Evolutionary conservation across 495 filamentous ascomycete genomes (phyloP).

Genomic region (Sabuloglossum arenarium): DNA sequence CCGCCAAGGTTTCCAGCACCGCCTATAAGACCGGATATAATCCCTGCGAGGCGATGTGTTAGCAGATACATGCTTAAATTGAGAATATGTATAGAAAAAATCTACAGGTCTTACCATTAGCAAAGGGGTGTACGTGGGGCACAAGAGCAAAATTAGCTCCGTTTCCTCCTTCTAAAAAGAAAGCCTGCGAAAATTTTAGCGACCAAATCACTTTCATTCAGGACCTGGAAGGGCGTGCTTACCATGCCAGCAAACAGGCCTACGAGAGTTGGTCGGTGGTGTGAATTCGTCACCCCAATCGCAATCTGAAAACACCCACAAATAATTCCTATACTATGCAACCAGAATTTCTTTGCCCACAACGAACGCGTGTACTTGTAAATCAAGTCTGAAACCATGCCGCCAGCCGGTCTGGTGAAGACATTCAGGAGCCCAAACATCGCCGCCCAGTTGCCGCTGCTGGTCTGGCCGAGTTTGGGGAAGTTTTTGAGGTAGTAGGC

Average conservation of each 20-base stretch:
- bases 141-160: conserved; percentile 72
- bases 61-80: conserved; percentile 1
- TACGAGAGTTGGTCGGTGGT: conserved; percentile 42
- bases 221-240: too few species aligned
- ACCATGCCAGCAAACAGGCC: conserved; percentile 51
- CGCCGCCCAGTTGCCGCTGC: conserved; percentile 56
- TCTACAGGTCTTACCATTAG: conserved; percentile 35
- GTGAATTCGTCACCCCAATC: conserved; percentile 45
- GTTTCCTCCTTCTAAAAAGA: conserved; percentile 72
- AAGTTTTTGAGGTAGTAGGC: conserved; percentile 67
- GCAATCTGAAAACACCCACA: conserved; percentile 47
- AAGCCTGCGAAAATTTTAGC: too few species aligned
- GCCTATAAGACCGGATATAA: conserved; percentile 62
- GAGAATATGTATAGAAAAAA: not conserved
- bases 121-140: conserved; percentile 62
- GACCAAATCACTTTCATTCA: too few species aligned
- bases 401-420: conserved; percentile 51
- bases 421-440: conserved; percentile 86
- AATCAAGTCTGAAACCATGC: conserved; percentile 48
- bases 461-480: conserved; percentile 48
- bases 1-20: conserved; percentile 70
- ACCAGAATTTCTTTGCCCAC: conserved; percentile 58
- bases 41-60: conserved; percentile 17
- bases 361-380: conserved; percentile 39
- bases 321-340: conserved; percentile 37